Evolutionary conservation across 2,329 filamentous ascomycete genomes (phyloP).

Genomic region (Neofusicoccum sp.): DNA sequence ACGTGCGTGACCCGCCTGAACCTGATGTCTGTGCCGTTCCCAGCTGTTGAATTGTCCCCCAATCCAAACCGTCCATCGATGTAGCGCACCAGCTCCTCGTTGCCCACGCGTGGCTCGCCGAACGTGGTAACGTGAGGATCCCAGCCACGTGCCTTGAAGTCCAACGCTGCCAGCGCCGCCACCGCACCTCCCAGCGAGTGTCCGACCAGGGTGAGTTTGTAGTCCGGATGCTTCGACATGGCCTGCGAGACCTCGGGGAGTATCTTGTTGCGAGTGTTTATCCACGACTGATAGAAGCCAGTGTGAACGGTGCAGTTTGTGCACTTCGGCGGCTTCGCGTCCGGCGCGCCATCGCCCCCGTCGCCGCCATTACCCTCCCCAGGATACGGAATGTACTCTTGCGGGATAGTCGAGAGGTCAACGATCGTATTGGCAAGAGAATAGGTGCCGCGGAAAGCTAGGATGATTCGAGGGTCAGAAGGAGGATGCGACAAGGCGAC

Average conservation of each 20-base stretch:
- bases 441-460: slow-evolving; percentile 93
- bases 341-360: slow-evolving; percentile 25
- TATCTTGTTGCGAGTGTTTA: slow-evolving; percentile 67
- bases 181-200: slow-evolving; percentile 93
- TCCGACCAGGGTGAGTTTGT: slow-evolving; percentile 75
- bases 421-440: slow-evolving; percentile 88
- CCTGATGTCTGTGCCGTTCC: slow-evolving; percentile 25
- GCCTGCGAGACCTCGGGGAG: slow-evolving; percentile 64
- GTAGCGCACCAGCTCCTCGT: slow-evolving; percentile 52
- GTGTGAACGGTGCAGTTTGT: slow-evolving; percentile 87
- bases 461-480: slow-evolving; percentile 63
- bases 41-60: slow-evolving; percentile 19
- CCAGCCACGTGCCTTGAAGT: slow-evolving; percentile 76
- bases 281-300: slow-evolving; percentile 86
- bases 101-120: slow-evolving; percentile 73
- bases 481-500: slow-evolving; percentile 77
- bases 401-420: slow-evolving; percentile 84
- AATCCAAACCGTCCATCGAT: slow-evolving; percentile 52
- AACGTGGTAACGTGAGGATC: slow-evolving; percentile 81
- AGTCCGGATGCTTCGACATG: slow-evolving; percentile 62
- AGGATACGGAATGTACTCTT: slow-evolving; percentile 87
- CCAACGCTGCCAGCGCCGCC: slow-evolving; percentile 79
- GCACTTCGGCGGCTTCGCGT: slow-evolving; percentile 57
- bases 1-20: slow-evolving; percentile 83
- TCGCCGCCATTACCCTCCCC: slow-evolving; percentile 45